Base-by-base conservation (phyloP, 768 basidiomycete species). In the Mycena rosella region DNA sequence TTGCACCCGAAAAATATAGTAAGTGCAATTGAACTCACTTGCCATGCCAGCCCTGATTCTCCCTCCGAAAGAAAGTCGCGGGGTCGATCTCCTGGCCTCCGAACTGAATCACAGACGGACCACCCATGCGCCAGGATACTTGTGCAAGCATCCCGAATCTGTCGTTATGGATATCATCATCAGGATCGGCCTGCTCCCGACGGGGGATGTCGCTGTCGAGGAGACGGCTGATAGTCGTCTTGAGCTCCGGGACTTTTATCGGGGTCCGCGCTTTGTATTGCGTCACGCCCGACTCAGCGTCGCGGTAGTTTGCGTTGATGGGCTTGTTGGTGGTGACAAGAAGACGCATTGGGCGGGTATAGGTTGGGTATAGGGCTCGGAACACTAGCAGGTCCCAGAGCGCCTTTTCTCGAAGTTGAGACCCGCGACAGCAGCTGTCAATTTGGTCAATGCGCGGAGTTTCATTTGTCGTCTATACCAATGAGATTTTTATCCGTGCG, bases 191-290 rank as follows among this genome's bases (percentile, higher is more conserved):
- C 11, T 52, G 49, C 36, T 58, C 40, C 51, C 56, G 67, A 17
- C 61, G 61, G 17, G 67, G 67, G 40, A 68, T 59, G 49, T 68
- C 67, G 18, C 13, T 58, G 49, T 68, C 67, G 42, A 68, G 44
- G 62, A 49, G 67, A 3, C 61, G 62, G 24, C 24, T 63, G 13
- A 68, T 68, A 26, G 49, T 68, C 56, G 67, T 30, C n/a, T 44
- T 55, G 51, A 63, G 34, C 9, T 68, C 61, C 24, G 53, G 51
- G 17, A 63, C 61, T 49, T 54, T 63, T 40, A 68, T 55, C 3
- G 61, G 61, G 3, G 67, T 44, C 26, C 44, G 30, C 20, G 63
- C 67, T 54, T 68, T 68, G 62, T 63, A 68, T 32, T 63, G 67
- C n/a, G 51, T 52, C 32, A 60, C 18, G 0, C 61, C 44, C 7